Conservation (phyloP, 352 stramenopile genomes). For the Phytophthora macrochlamydospora region DNA sequence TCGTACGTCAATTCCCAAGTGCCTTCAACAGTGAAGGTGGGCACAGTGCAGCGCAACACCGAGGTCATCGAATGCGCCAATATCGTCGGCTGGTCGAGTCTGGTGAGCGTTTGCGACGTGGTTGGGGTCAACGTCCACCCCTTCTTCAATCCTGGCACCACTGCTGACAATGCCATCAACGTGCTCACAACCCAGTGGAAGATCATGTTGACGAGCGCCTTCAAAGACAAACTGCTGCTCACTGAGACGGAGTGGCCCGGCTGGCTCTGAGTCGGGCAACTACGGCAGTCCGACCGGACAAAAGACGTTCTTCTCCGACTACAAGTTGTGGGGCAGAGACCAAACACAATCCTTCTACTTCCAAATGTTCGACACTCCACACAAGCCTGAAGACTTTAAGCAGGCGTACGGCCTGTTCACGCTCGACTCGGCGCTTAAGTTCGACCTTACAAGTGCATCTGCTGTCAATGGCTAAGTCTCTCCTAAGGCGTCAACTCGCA, state of each 20-base stretch:
- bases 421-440: conserved; percentile 29
- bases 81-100: conserved; percentile 35
- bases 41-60: conserved; percentile 69
- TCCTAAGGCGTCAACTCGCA: conserved; percentile 10
- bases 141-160: conserved; percentile 44
- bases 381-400: conserved; percentile 48
- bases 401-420: conserved; percentile 53
- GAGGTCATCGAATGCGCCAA: conserved; percentile 42
- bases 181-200: conserved; percentile 45
- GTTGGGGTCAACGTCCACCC: conserved; percentile 64
- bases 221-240: conserved; percentile 51
- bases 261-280: conserved; percentile 31
- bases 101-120: conserved; percentile 44
- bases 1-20: conserved; percentile 46
- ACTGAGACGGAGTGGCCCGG: conserved; percentile 60
- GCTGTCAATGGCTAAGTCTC: conserved; percentile 12
- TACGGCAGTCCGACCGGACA: conserved; percentile 24
- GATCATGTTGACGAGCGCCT: conserved; percentile 25
- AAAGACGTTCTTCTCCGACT: conserved; percentile 48
- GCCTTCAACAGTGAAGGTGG: conserved; percentile 53
- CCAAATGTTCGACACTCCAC: conserved; percentile 69
- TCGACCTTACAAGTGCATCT: conserved; percentile 10
- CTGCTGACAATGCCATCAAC: conserved; percentile 35
- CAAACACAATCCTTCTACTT: conserved; percentile 64
- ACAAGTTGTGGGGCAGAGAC: conserved; percentile 57